Percentiles rank a stretch among this genome's conserved stretches.
Evolutionary conservation across 306 rosid genomes (phyloP).

Genomic region (Rosa rugosa): DNA sequence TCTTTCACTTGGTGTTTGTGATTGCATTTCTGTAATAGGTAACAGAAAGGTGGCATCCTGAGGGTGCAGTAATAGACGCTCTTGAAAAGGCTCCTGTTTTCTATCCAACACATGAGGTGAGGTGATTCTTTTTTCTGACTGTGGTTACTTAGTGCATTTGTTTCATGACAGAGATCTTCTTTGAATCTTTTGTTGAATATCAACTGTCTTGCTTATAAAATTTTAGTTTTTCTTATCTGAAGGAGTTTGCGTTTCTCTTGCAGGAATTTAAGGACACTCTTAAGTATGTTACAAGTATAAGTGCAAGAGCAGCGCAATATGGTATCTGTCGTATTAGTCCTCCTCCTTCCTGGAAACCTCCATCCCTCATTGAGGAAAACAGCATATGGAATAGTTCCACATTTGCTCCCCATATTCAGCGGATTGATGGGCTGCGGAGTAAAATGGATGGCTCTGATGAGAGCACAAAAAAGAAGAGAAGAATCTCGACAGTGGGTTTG

Average conservation of each 20-base stretch:
- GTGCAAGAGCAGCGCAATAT: slow-evolving; percentile 53
- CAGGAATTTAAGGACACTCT: slow-evolving; percentile 78
- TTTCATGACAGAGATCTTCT: background rate
- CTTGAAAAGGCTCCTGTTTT: slow-evolving; percentile 67
- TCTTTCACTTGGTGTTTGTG: slow-evolving; percentile 9
- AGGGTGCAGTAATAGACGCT: slow-evolving; percentile 54
- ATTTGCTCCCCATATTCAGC: slow-evolving; percentile 60
- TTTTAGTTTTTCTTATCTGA: slow-evolving; percentile 23
- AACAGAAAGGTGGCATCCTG: slow-evolving; percentile 76
- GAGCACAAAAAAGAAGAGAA: slow-evolving; percentile 44
- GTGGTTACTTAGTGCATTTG: background rate
- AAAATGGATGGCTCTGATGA: slow-evolving; percentile 19
- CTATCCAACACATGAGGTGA: slow-evolving; percentile 86
- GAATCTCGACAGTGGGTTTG: slow-evolving; percentile 31
- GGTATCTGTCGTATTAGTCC: slow-evolving; percentile 93
- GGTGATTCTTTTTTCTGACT: slow-evolving; percentile 44
- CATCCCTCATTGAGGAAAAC: slow-evolving; percentile 42
- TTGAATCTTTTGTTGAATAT: slow-evolving; percentile 2
- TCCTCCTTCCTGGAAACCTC: slow-evolving; percentile 69
- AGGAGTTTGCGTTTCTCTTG: slow-evolving; percentile 22
- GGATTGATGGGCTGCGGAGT: slow-evolving; percentile 61
- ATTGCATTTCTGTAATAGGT: slow-evolving; percentile 55
- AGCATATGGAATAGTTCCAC: slow-evolving; percentile 47
- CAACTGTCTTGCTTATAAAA: slow-evolving; percentile 28
- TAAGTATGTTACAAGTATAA: slow-evolving; percentile 65